phyloP scores from a whole-genome alignment of 805 yeast genomes.

The Candida verbasci region DNA sequence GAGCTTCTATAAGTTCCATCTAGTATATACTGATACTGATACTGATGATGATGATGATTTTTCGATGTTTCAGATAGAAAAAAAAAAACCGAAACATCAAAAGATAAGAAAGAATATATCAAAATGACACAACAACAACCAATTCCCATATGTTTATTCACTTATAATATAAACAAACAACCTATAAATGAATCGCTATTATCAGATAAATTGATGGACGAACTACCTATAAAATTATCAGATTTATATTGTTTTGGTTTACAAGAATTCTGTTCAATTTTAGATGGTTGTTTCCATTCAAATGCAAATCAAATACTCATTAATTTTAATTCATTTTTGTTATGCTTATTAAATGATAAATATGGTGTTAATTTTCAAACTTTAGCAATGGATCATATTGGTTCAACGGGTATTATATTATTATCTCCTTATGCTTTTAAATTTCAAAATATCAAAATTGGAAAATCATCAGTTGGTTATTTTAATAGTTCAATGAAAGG shows the following conservation, averaged over 20 bases:
- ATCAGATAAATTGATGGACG: constrained; percentile 19
- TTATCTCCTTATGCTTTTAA: constrained; percentile 41
- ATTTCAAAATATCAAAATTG: constrained; percentile 20
- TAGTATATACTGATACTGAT: too few relatives aligned
- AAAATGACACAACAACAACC: constrained; percentile 1
- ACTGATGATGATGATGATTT: constrained; percentile 9
- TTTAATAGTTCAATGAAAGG: constrained; percentile 69
- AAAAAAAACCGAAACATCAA: too few relatives aligned
- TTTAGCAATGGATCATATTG: constrained; percentile 43
- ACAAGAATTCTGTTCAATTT: constrained; percentile 56
- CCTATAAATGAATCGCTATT: constrained; percentile 31
- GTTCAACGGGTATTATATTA: constrained; percentile 55
- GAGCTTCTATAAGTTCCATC: constrained; percentile 29
- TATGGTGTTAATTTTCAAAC: constrained; percentile 38
- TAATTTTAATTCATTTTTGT: constrained; percentile 28
- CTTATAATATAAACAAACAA: constrained; percentile 56
- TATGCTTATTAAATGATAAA: constrained; percentile 27
- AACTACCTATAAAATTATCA: constrained; percentile 31
- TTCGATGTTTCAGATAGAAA: too few relatives aligned
- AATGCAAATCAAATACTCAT: constrained; percentile 35
- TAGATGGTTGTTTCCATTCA: constrained; percentile 48
- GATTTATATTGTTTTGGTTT: constrained; percentile 58
- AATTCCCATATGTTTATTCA: constrained; percentile 29
- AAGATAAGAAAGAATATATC: neutral
- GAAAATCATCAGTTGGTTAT: constrained; percentile 50